These are phyloP conservation scores for Plasmodium reichenowi DNA, from an alignment of 169 alveolate species.

Conservation along the genomic window DNA sequence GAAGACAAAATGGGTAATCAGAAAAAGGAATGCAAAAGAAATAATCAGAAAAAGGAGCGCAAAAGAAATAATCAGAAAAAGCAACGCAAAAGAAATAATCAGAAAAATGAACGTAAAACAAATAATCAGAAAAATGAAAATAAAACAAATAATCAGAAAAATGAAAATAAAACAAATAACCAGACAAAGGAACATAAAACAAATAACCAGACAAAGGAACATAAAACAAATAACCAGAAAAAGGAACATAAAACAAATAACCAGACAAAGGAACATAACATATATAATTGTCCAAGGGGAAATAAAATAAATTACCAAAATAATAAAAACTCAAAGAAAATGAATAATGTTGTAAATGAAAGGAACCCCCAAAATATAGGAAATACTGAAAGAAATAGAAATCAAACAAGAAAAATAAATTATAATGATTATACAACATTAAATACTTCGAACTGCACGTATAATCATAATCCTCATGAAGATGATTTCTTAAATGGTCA, in stretches of 20 bases:
- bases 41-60: background rate
- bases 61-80: background rate
- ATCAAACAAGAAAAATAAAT: background rate
- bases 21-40: background rate
- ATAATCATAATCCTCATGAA: conserved; percentile 1
- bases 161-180: background rate
- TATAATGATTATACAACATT: background rate
- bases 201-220: background rate
- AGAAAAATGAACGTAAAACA: background rate
- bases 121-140: background rate
- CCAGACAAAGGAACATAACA: too few relatives aligned
- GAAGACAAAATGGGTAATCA: background rate
- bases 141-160: too few relatives aligned
- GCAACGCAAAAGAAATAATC: too few relatives aligned
- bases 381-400: background rate
- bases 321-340: background rate
- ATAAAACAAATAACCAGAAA: background rate
- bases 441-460: background rate
- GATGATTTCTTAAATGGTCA: background rate
- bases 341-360: background rate
- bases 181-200: too few relatives aligned
- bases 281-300: too few relatives aligned
- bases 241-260: too few relatives aligned
- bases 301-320: background rate
- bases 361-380: background rate